Percentiles rank a stretch among this genome's conserved stretches.
Evolutionary conservation across 169 alveolate species (phyloP).

Genomic region (Amoebophrya sp.): DNA sequence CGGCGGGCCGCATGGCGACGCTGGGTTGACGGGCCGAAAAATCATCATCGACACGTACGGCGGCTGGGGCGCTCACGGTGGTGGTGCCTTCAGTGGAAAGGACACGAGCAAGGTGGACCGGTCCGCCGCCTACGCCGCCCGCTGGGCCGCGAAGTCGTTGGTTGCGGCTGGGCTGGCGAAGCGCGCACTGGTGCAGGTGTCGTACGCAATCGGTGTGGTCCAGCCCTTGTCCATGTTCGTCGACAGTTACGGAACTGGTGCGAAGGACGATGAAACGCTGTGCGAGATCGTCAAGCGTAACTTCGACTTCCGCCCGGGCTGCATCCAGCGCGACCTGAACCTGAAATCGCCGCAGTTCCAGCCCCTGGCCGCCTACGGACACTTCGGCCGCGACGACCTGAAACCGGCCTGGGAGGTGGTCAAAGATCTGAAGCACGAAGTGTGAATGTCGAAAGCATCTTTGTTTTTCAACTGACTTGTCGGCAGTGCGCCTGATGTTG

Average conservation of each 20-base stretch:
- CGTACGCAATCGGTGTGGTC: slow-evolving; percentile 95
- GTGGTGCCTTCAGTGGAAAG: slow-evolving; percentile 99
- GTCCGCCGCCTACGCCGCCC: slow-evolving; percentile 97
- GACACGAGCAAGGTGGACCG: slow-evolving; percentile 98
- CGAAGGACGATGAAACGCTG: slow-evolving; percentile 66
- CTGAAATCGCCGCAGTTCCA: slow-evolving; percentile 72
- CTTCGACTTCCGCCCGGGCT: slow-evolving; percentile 91
- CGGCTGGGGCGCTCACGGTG: slow-evolving; percentile 99
- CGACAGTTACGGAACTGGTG: background rate
- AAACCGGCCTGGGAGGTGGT: slow-evolving; percentile 86
- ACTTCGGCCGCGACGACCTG: slow-evolving; percentile 84
- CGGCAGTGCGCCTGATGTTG: too few species aligned
- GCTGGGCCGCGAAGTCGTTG: slow-evolving; percentile 96
- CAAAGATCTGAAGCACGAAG: slow-evolving; percentile 63
- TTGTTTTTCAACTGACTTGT: too few species aligned
- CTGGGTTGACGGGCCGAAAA: slow-evolving; percentile 94
- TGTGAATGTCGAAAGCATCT: background rate
- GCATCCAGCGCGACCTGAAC: slow-evolving; percentile 76
- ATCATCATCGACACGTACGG: slow-evolving; percentile 99
- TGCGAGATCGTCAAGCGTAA: slow-evolving; percentile 73
- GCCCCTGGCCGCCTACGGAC: slow-evolving; percentile 89
- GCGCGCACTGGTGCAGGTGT: slow-evolving; percentile 88
- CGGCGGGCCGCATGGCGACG: slow-evolving; percentile 99
- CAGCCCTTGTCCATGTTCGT: slow-evolving; percentile 93
- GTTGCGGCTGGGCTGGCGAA: slow-evolving; percentile 90